Percentiles rank a stretch among this genome's conserved stretches.
These are phyloP conservation scores for Bipolaris oryzae DNA, from an alignment of 2,329 filamentous ascomycete genomes.

Conservation along the genomic window DNA sequence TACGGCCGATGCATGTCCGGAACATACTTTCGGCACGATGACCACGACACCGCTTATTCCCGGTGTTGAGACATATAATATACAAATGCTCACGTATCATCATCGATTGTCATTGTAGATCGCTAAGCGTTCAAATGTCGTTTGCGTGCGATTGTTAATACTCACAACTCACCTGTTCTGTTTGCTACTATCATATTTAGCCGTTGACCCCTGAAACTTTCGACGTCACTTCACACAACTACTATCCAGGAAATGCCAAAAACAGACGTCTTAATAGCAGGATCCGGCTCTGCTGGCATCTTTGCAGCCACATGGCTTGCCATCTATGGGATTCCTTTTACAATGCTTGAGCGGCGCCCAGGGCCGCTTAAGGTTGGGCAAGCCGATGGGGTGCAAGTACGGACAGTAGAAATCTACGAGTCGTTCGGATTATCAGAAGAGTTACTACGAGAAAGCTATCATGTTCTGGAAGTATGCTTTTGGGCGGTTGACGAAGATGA, in stretches of 20 bases:
- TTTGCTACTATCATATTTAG: too few species aligned
- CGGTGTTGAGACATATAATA: background rate
- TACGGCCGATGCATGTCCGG: slow-evolving; percentile 17
- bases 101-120: background rate
- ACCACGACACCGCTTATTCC: background rate
- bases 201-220: too few species aligned
- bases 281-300: slow-evolving; percentile 67
- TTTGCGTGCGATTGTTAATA: background rate
- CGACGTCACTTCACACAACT: background rate
- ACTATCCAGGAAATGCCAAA: slow-evolving; percentile 24
- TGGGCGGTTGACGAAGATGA: slow-evolving; percentile 45
- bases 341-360: slow-evolving; percentile 62
- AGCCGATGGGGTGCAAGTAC: slow-evolving; percentile 69
- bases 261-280: slow-evolving; percentile 64
- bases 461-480: slow-evolving; percentile 67
- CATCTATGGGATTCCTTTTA: slow-evolving; percentile 61
- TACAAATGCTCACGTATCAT: background rate
- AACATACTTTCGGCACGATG: slow-evolving; percentile 11
- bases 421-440: slow-evolving; percentile 69
- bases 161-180: background rate
- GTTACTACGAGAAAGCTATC: slow-evolving; percentile 68
- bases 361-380: slow-evolving; percentile 65
- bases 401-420: slow-evolving; percentile 75
- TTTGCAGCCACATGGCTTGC: slow-evolving; percentile 67
- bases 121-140: background rate